Base-by-base conservation (phyloP, 2,329 filamentous ascomycete species). In the Colletotrichum scovillei region DNA sequence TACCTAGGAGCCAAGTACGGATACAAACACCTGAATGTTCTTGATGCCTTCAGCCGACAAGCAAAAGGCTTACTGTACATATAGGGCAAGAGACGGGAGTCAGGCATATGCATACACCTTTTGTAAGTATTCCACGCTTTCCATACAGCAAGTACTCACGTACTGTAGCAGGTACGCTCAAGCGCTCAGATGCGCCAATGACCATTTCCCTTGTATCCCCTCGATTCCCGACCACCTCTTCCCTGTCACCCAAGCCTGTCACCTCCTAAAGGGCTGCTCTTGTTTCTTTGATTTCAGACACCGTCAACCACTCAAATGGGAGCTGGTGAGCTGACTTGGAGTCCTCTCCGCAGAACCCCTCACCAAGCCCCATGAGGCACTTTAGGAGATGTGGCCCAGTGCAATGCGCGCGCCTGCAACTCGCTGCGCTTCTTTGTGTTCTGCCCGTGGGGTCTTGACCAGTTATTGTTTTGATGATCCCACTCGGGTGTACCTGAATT, bases 171-270 rank as follows among this genome's bases (percentile, higher is more conserved):
- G 12, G 5, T 16, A 6, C 30, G 32, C 49, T 38, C 38, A 24
- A 67, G 32, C 53, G 22, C 52, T 60, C 52, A 35, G 68, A 22
- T 64, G 56, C 55, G 52, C 59, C 32, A 30, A 63, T 26, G 62
- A 66, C 42, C 63, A 52, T 19, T 53, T 32, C 30, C 24, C 32
- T 22, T 28, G 19, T 6, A 49, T 16, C 30, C 38, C 52, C 28
- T 11, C 32, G 30, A 60, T 42, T 60, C 56, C 69, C 63, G 67
- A 57, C 69, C 63, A 71, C 69, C 57, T 55, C 65, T 62, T 28
- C 49, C 67, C 49, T 56, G 69, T 56, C 63, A 57, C 56, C 69
- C 32, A 56, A 57, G 46, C 69, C 69, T 67, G 69, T 62, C 69
- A 71, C 55, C 42, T n/a, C 56, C 14, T 56, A 19, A 67, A 67